Base-by-base conservation (phyloP, 495 filamentous ascomycete species). In the Aspergillus carlsbadensis region DNA sequence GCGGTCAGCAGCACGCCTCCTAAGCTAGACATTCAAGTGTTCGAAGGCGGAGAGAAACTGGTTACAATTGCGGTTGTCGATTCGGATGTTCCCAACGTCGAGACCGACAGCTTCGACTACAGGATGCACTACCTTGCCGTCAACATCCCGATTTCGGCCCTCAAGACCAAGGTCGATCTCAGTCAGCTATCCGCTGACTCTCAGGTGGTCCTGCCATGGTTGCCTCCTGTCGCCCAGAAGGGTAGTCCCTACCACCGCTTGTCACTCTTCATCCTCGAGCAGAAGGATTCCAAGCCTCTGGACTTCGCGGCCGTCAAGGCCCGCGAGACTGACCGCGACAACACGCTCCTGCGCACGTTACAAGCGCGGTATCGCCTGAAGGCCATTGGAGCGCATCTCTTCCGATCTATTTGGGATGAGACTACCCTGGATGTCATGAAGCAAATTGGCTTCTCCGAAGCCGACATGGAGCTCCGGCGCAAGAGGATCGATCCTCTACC, bases 191-290 rank as follows among this genome's bases (percentile, higher is more conserved):
- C 75, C 22, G 72, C 74, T 48, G 84, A 83, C 5, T 75, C 76
- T 2, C 81, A 91, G 59, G 75, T 88, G 11, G 78, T 92, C 41
- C 78, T 92, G 2, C 85, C 88, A 3, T 99, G 92, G 89, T 71
- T 92, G 2, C 86, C 94, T 1, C 87, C 94, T 2, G 87, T 85
- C 57, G 88, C 91, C 2, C 90, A 97, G 66, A 95, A 91, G 76
- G 94, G 94, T 44, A 80, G 84, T 14, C 91, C 91, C 2, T 98
- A 97, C 70, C 95, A 97, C 74, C 88, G 94, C 47, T 79, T 96
- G 34, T 81, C 83, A 26, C 66, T 98, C 46, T 89, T 96, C 70
- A 77, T 98, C 44, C 76, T 98, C 31, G 80, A 92, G 73, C 94
- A 99, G 73, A 76, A 81, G 37, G 71, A 82, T 21, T 82, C 80